Evolutionary conservation across 805 yeast genomes (phyloP).

Genomic region (Metschnikowia corniflorae): DNA sequence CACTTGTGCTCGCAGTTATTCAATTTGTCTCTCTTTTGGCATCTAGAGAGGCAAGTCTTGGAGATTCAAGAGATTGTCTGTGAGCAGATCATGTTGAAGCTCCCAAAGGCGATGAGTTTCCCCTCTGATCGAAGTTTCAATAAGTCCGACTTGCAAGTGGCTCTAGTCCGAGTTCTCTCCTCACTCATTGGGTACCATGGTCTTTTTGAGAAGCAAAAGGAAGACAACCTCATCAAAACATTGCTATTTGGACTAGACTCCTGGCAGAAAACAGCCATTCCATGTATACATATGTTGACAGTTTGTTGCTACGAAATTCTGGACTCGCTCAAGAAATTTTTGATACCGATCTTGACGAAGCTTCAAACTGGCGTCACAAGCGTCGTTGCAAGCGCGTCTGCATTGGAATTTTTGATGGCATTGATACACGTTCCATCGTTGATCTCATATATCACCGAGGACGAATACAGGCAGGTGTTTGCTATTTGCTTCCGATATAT

Average conservation of each 20-base stretch:
- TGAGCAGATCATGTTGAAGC: slow-evolving; percentile 52
- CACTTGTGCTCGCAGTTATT: slow-evolving; percentile 71
- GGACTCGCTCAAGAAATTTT: slow-evolving; percentile 60
- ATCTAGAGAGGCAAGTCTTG: slow-evolving; percentile 36
- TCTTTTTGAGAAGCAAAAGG: slow-evolving; percentile 51
- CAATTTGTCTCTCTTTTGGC: slow-evolving; percentile 49
- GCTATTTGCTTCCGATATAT: slow-evolving; percentile 80
- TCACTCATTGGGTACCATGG: slow-evolving; percentile 59
- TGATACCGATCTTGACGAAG: slow-evolving; percentile 66
- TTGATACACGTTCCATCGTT: slow-evolving; percentile 63
- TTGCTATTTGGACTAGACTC: slow-evolving; percentile 60
- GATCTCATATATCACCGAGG: slow-evolving; percentile 68
- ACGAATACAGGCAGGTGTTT: slow-evolving; percentile 75
- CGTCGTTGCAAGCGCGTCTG: slow-evolving; percentile 65
- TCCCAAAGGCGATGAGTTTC: slow-evolving; percentile 30
- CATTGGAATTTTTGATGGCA: slow-evolving; percentile 68
- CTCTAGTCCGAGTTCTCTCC: slow-evolving; percentile 58
- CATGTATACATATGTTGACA: slow-evolving; percentile 71
- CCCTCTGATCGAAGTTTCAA: slow-evolving; percentile 39
- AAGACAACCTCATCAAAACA: slow-evolving; percentile 60
- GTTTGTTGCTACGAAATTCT: slow-evolving; percentile 83
- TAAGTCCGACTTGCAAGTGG: slow-evolving; percentile 64
- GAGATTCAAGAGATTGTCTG: slow-evolving; percentile 48
- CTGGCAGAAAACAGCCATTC: slow-evolving; percentile 76
- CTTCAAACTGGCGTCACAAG: slow-evolving; percentile 73